phyloP scores from a whole-genome alignment of 768 basidiomycete genomes.

The Boletus pseudopeckii region DNA sequence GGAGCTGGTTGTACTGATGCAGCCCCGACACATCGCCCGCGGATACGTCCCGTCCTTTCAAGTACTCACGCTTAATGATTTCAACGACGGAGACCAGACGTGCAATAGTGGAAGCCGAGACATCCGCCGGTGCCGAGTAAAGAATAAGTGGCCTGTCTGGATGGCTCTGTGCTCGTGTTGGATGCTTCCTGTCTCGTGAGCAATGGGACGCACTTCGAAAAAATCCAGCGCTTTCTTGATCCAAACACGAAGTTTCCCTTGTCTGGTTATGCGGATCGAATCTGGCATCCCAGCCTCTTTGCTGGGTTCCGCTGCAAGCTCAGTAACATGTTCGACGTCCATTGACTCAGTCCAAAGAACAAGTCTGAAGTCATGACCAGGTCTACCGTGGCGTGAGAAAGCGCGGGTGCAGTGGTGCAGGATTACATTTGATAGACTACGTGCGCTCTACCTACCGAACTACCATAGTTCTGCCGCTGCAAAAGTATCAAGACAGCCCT shows the following conservation, averaged over 20 bases:
- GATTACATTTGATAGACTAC: background rate
- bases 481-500: slow-evolving; percentile 8
- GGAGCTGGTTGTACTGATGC: slow-evolving; percentile 76
- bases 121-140: slow-evolving; percentile 52
- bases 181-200: background rate
- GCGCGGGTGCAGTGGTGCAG: background rate
- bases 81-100: slow-evolving; percentile 76
- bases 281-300: slow-evolving; percentile 18
- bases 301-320: slow-evolving; percentile 1
- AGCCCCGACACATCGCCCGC: slow-evolving; percentile 50
- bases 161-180: slow-evolving; percentile 38
- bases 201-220: slow-evolving; percentile 43
- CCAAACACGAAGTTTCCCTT: slow-evolving; percentile 53
- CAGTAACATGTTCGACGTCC: slow-evolving; percentile 10
- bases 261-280: slow-evolving; percentile 50
- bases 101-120: slow-evolving; percentile 43
- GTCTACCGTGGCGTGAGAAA: slow-evolving; percentile 23
- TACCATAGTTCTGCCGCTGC: slow-evolving; percentile 56
- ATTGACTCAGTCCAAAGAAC: slow-evolving; percentile 7
- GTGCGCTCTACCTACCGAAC: slow-evolving; percentile 38
- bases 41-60: slow-evolving; percentile 48
- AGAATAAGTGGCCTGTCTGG: slow-evolving; percentile 49
- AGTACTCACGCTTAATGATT: slow-evolving; percentile 79
- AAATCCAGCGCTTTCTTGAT: slow-evolving; percentile 52
- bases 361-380: background rate